Evolutionary conservation across 2,329 filamentous ascomycete species (phyloP), one percentile per base, ranked within the genome.

Genomic region (Fusarium sp.): DNA sequence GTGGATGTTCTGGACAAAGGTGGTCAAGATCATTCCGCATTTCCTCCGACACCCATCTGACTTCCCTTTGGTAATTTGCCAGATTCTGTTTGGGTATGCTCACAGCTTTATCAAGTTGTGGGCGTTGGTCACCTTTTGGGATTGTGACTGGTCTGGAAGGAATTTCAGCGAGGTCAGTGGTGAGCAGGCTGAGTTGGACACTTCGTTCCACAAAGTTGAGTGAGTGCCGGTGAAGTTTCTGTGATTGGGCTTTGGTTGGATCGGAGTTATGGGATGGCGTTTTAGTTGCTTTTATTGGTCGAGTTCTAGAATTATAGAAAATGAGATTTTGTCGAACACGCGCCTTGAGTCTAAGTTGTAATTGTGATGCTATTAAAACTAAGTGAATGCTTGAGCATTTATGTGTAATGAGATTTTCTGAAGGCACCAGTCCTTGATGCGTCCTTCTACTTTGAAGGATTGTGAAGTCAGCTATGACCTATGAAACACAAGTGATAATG

Each of bases 51-150:
- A 89, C 62, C 87, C 87, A 0, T 56, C 70, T 2, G 88, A 91
- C 70, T 62, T 87, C 4, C 48, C 77, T 0, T 82, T 85, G 56
- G 76, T 89, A 2, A 82, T 83, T 0, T 76, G 72, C 0, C 83
- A 85, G 43, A 70, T 89, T 15, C 11, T 79, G 0, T 91, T 89
- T 70, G 84, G 79, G 1, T 91, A 89, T 67, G 74, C 79, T 36
- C 88, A 90, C 72, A 83, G 83, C 24, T 70, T 86, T 3, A 80
- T 90, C 67, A 90, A 89, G 77, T 26, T 88, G 0, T 86, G 81
- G 69, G 85, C 86, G 0, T 49, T 85, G 21, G 51, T 86, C 6
- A 90, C 87, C 0, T 83, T 86, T 48, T 84, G 76, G 73, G 76
- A 83, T 49, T 77, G 74, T 23, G 66, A 49, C 7, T 86, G 83